These are phyloP conservation scores for Sporothrix pseudoabietina DNA, from an alignment of 2,329 filamentous ascomycete species.

Conservation along the genomic window DNA sequence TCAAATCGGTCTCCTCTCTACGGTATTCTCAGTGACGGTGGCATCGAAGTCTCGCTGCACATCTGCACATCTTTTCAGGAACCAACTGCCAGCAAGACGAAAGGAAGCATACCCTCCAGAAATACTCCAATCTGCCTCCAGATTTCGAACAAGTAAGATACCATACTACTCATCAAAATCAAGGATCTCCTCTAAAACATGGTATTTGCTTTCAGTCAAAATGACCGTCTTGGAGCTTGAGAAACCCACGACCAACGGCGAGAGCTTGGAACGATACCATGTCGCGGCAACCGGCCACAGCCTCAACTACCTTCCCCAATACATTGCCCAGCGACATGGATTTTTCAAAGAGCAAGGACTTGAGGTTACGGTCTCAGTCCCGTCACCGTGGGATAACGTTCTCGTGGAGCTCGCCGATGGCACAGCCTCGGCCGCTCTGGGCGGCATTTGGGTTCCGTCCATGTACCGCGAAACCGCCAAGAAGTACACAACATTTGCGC, in stretches of 20 bases:
- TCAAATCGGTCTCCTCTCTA: no score
- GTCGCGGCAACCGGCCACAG: conserved; percentile 39
- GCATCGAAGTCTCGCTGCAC: no score
- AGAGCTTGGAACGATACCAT: conserved; percentile 31
- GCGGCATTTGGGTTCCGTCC: conserved; percentile 32
- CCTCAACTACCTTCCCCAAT: conserved; percentile 41
- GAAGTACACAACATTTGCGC: conserved; percentile 32
- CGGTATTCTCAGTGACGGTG: no score
- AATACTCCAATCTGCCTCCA: no score
- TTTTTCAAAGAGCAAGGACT: conserved; percentile 41
- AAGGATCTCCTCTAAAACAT: not conserved
- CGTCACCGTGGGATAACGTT: conserved; percentile 38
- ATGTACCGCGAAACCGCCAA: conserved; percentile 30
- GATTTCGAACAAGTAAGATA: no score
- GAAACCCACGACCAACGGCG: not conserved
- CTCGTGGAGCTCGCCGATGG: conserved; percentile 36
- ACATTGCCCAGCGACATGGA: conserved; percentile 40
- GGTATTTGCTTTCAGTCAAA: not conserved
- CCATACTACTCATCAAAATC: not conserved
- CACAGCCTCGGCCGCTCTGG: conserved; percentile 34
- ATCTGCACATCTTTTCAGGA: no score
- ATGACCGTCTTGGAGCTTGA: conserved; percentile 9
- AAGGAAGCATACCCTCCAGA: no score
- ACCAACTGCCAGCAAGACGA: no score
- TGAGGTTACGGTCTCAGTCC: conserved; percentile 39